Conservation (phyloP, 139 green algal genomes). For the Marvania coccoides region DNA sequence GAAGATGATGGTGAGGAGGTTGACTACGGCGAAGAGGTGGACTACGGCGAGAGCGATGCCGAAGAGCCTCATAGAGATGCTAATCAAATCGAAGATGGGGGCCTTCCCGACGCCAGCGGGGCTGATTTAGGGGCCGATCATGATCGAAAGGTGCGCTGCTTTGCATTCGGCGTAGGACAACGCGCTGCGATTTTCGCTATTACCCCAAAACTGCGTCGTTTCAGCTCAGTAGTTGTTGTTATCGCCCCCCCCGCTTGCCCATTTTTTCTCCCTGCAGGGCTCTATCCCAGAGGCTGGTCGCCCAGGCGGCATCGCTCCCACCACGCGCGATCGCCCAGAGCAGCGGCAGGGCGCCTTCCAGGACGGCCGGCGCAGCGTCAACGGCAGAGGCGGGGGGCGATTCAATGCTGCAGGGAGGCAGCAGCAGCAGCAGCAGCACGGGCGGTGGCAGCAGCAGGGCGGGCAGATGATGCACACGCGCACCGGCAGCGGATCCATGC, state of each 20-base stretch:
- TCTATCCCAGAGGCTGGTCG: background rate
- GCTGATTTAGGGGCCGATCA: too few relatives aligned
- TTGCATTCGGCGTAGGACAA: background rate
- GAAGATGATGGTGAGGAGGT: conserved; percentile 8
- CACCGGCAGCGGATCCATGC: background rate
- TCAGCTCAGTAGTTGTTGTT: background rate
- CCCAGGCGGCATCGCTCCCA: background rate
- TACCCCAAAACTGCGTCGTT: background rate
- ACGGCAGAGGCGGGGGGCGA: background rate
- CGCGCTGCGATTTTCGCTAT: background rate
- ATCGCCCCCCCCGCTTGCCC: background rate
- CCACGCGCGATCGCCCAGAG: background rate
- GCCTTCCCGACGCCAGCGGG: background rate
- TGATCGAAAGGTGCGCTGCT: too few relatives aligned
- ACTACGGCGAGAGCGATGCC: background rate
- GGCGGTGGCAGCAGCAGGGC: background rate
- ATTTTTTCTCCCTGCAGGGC: background rate
- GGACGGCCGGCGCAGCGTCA: background rate
- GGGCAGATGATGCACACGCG: background rate
- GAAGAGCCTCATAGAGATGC: background rate
- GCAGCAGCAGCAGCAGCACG: background rate
- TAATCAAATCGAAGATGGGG: background rate
- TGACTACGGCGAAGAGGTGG: background rate
- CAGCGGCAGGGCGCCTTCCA: background rate
- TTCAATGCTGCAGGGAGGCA: conserved; percentile 1